phyloP scores from a whole-genome alignment of 495 filamentous ascomycete species.

The Gamarada debralockiae region DNA sequence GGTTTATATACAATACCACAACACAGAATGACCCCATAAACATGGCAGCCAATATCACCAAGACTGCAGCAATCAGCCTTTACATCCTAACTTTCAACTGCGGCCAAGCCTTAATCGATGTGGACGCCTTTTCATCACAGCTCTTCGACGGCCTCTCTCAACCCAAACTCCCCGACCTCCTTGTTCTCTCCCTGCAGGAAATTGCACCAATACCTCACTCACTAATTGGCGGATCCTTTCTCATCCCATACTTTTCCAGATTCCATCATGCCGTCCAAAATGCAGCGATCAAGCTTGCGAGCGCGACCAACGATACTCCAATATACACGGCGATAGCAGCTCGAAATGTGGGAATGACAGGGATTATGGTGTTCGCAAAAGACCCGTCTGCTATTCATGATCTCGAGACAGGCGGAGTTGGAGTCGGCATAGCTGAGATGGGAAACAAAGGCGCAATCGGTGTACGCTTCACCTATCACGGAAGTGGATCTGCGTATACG shows the following conservation, averaged over 20 bases:
- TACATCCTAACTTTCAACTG: constrained; percentile 93
- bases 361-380: constrained; percentile 74
- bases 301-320: constrained; percentile 3
- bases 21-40: no score
- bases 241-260: constrained; percentile 69
- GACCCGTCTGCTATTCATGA: constrained; percentile 49
- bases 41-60: not conserved
- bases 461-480: constrained; percentile 56
- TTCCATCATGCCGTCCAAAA: constrained; percentile 65
- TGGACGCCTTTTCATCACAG: constrained; percentile 61
- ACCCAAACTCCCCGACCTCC: constrained; percentile 54
- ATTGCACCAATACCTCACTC: constrained; percentile 77
- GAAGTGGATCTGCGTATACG: constrained; percentile 24
- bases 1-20: no score
- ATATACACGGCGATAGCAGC: constrained; percentile 46
- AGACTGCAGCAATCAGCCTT: constrained; percentile 48
- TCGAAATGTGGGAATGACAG: constrained; percentile 84
- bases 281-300: constrained; percentile 42
- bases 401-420: constrained; percentile 68
- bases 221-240: constrained; percentile 79
- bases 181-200: constrained; percentile 82
- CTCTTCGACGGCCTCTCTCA: constrained; percentile 64
- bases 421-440: constrained; percentile 80
- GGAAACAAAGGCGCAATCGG: constrained; percentile 94
- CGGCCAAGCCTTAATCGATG: constrained; percentile 60